Conservation (phyloP, 306 rosid species). For the Leucaena leucocephala region DNA sequence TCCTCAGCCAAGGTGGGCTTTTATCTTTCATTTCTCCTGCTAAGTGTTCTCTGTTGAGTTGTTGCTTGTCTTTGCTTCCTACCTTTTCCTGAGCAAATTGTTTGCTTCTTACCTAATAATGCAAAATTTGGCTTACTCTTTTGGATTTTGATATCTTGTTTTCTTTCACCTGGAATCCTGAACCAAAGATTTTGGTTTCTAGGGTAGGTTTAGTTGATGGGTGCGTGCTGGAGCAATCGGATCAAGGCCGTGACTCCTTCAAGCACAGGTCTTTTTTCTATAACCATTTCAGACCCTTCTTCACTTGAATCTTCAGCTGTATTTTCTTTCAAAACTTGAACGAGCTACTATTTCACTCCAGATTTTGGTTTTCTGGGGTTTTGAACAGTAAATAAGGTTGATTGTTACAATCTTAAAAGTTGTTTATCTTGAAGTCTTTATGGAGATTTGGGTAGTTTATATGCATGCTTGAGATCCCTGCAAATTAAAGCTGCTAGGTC, state of each 20-base stretch:
- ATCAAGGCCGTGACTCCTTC: constrained; percentile 72
- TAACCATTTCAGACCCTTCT: constrained; percentile 19
- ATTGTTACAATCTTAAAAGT: constrained; percentile 18
- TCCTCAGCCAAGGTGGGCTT: constrained; percentile 33
- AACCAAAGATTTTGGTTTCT: constrained; percentile 28
- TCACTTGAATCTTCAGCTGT: constrained; percentile 6
- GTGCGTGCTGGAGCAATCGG: constrained; percentile 88
- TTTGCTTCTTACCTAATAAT: neutral
- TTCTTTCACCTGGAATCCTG: constrained; percentile 40
- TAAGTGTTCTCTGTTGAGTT: constrained; percentile 17
- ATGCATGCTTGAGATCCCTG: constrained; percentile 38
- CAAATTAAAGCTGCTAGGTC: constrained; percentile 31
- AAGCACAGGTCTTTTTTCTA: constrained; percentile 51
- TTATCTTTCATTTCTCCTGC: constrained; percentile 22
- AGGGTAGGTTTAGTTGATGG: constrained; percentile 65
- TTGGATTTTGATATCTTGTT: constrained; percentile 22
- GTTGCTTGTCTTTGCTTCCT: constrained; percentile 4
- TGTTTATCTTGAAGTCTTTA: constrained; percentile 20
- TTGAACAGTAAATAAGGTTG: constrained; percentile 16
- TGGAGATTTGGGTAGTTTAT: constrained; percentile 21
- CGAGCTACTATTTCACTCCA: constrained; percentile 13
- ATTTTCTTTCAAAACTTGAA: neutral
- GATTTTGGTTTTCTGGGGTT: neutral
- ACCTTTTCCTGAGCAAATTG: neutral
- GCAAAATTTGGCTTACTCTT: constrained; percentile 19